Base-by-base conservation (phyloP, 2,329 filamentous ascomycete species). In the Penicillium carneum region DNA sequence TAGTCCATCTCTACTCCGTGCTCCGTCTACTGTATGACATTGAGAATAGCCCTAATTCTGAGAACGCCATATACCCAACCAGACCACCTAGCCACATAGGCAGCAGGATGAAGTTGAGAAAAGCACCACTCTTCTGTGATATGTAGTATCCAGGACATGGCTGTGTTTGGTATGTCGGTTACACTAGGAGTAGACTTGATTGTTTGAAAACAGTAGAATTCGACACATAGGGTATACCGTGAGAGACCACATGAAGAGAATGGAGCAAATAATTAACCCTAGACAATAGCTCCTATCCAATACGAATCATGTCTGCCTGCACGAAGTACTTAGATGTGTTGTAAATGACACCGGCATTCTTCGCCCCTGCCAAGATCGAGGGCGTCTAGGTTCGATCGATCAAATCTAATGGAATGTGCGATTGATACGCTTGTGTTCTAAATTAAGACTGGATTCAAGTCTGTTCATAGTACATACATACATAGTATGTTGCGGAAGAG, bases 311-410 rank as follows among this genome's bases (percentile, higher is more conserved):
- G 47, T 26, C 20, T 26, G 20, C 20, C 20, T 10, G 9, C 47
- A 49, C 14, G 33, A 20, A 26, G 46, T 10, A 34, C n/a, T 16
- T 16, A 3, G 12, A 36, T 23, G 7, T 9, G 47, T 49, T 36
- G 14, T 34, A 34, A 49, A 36, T 23, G 47, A 11, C 8, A 8
- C 3, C n/a, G 18, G 16, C 47, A 52, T 58, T 31, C 29, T 9
- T 31, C 29, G 29, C 38, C 46, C 41, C 38, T 57, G 55, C 39
- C 47, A 58, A 58, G 55, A 29, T 33, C 34, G n/a, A 41, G 16
- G 11, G 20, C 31, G 5, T 20, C 36, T 38, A 2, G 20, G 20
- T 23, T 23, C 20, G 33, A 36, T 16, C 23, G 23, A 42, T 57
- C 46, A n/a, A 14, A 45, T 38, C 29, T 4, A 41, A 8, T 34